Conservation (phyloP, 179 eudicot species). For the Silene vulgaris region DNA sequence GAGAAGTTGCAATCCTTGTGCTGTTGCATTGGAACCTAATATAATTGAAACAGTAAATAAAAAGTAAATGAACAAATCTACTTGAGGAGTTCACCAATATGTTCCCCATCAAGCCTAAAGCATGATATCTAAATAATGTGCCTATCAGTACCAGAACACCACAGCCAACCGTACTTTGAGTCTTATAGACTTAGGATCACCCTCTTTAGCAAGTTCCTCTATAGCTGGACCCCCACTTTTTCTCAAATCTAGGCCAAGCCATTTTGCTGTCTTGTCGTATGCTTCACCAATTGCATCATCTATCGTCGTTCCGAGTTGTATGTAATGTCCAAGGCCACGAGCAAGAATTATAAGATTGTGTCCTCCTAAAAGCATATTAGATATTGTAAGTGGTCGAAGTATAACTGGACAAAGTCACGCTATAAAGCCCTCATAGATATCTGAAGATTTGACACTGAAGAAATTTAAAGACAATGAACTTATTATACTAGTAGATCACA, state of each 20-base stretch:
- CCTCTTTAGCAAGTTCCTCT: constrained; percentile 92
- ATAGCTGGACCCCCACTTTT: constrained; percentile 91
- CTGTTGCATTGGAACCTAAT: constrained; percentile 96
- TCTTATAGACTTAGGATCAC: constrained; percentile 62
- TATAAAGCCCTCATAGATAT: background rate
- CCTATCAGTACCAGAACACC: constrained; percentile 8
- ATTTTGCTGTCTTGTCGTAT: constrained; percentile 90
- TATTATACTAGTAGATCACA: background rate
- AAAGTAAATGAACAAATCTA: background rate
- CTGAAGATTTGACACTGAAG: background rate
- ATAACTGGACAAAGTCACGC: background rate
- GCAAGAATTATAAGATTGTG: constrained; percentile 94
- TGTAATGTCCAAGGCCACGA: constrained; percentile 75
- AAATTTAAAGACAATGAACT: background rate
- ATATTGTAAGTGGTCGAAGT: background rate
- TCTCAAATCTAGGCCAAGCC: constrained; percentile 97
- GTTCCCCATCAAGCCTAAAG: background rate
- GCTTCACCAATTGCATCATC: constrained; percentile 99
- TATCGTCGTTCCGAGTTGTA: constrained; percentile 87
- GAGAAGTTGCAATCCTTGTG: constrained; percentile 98
- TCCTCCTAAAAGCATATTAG: constrained; percentile 53
- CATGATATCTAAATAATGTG: background rate
- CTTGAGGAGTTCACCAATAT: background rate
- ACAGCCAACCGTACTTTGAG: constrained; percentile 47
- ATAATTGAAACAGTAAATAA: constrained; percentile 7